Conservation (phyloP, 169 alveolate species). For the Ichthyophthirius multifiliis region DNA sequence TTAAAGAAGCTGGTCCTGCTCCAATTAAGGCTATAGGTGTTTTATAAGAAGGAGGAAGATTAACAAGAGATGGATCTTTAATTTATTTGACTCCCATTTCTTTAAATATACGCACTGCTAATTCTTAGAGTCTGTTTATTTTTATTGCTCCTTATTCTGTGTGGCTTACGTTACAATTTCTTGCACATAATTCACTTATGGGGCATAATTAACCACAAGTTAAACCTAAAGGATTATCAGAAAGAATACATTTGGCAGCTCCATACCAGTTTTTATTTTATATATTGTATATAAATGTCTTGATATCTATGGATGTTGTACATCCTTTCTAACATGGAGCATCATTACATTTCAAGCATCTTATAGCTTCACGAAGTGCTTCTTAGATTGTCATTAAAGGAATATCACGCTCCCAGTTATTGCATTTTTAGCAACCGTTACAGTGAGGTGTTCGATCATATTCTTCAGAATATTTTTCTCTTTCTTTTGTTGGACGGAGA, state of each 20-base stretch:
- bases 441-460: slow-evolving; percentile 28
- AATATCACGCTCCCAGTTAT: slow-evolving; percentile 40
- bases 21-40: slow-evolving; percentile 53
- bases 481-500: slow-evolving; percentile 39
- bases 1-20: slow-evolving; percentile 48
- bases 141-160: slow-evolving; percentile 54
- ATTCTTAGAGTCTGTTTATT: slow-evolving; percentile 47
- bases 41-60: slow-evolving; percentile 28
- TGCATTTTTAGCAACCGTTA: slow-evolving; percentile 11
- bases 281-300: slow-evolving; percentile 49
- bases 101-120: slow-evolving; percentile 48
- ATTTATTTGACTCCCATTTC: slow-evolving; percentile 48
- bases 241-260: slow-evolving; percentile 49
- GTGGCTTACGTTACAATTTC: slow-evolving; percentile 44
- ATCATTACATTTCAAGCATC: slow-evolving; percentile 53
- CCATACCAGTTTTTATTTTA: slow-evolving; percentile 57
- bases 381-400: slow-evolving; percentile 45
- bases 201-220: slow-evolving; percentile 55
- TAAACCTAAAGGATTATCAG: slow-evolving; percentile 52
- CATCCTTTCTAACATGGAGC: slow-evolving; percentile 63
- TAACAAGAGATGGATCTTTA: slow-evolving; percentile 30
- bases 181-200: slow-evolving; percentile 49
- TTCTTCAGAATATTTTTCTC: slow-evolving; percentile 44
- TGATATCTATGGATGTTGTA: slow-evolving; percentile 47
- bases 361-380: slow-evolving; percentile 46